Evolutionary conservation across 768 basidiomycete genomes (phyloP).

Genomic region (Paxillus ammoniavirescens): DNA sequence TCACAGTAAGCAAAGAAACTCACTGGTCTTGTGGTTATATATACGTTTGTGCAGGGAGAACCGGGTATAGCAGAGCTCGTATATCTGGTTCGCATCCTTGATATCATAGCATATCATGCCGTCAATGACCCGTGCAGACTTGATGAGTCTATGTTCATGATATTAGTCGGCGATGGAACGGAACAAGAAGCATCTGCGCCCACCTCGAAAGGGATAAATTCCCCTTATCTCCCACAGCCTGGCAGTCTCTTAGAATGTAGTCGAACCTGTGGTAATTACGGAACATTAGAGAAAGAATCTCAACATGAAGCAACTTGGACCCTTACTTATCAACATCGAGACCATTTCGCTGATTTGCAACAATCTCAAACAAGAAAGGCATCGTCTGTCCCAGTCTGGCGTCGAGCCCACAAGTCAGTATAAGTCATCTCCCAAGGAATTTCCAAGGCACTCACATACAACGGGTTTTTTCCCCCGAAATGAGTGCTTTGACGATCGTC

Average conservation of each 20-base stretch:
- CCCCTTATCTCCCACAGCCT: conserved; percentile 65
- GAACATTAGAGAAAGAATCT: not conserved
- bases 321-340: conserved; percentile 84
- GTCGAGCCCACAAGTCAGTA: not conserved
- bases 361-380: conserved; percentile 78
- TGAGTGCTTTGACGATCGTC: conserved; percentile 73
- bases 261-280: conserved; percentile 55
- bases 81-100: conserved; percentile 77
- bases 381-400: conserved; percentile 47
- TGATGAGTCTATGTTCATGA: conserved; percentile 50
- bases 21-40: conserved; percentile 68
- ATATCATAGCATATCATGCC: conserved; percentile 78
- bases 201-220: conserved; percentile 49
- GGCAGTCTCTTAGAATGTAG: conserved; percentile 75
- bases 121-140: conserved; percentile 72
- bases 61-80: conserved; percentile 69
- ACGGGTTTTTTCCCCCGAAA: conserved; percentile 54
- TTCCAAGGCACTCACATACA: conserved; percentile 46
- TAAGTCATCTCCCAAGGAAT: not conserved
- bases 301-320: not conserved
- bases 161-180: not conserved
- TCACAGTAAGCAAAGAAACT: too few relatives aligned
- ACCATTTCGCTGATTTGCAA: conserved; percentile 78
- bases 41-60: conserved; percentile 81
- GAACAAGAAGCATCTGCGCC: conserved; percentile 4